Percentiles rank a stretch among this genome's conserved stretches.
These are phyloP conservation scores for Podospora tetraspora DNA, from an alignment of 495 filamentous ascomycete species.

Conservation along the genomic window DNA sequence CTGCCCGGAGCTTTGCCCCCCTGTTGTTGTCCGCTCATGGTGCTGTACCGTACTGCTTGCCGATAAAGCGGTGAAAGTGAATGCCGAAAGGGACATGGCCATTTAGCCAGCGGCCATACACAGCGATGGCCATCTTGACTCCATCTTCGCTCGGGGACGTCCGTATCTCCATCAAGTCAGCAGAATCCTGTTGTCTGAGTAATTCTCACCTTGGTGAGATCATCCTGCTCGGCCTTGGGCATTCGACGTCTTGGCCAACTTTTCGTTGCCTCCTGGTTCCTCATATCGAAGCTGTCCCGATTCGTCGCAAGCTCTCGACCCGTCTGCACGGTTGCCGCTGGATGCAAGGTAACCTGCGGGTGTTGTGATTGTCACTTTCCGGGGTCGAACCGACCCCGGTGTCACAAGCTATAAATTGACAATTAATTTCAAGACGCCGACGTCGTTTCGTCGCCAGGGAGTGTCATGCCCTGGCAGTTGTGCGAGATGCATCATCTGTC, in stretches of 20 bases:
- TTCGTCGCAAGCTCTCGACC: not conserved
- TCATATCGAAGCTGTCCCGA: not conserved
- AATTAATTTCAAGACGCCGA: not conserved
- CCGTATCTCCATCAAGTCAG: not conserved
- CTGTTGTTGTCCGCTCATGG: not conserved
- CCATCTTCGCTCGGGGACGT: not conserved
- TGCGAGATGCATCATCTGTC: not conserved
- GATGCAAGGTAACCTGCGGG: slow-evolving; percentile 13
- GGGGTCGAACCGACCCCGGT: not conserved
- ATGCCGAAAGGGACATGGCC: not conserved
- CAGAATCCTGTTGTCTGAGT: not conserved
- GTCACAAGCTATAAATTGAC: slow-evolving; percentile 1
- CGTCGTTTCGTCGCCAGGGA: not conserved
- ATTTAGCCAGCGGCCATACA: not conserved
- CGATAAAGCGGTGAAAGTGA: not conserved
- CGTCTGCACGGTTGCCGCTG: slow-evolving; percentile 9
- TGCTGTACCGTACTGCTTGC: not conserved
- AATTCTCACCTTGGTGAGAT: not conserved
- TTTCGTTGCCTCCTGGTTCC: no score
- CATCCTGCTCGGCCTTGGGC: not conserved
- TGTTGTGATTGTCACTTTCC: not conserved
- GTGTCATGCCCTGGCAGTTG: not conserved
- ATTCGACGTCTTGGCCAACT: not conserved
- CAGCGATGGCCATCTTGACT: not conserved
- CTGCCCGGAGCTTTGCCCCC: not conserved